Base-by-base conservation (phyloP, 2,329 filamentous ascomycete species). In the Parascedosporium putredinis region DNA sequence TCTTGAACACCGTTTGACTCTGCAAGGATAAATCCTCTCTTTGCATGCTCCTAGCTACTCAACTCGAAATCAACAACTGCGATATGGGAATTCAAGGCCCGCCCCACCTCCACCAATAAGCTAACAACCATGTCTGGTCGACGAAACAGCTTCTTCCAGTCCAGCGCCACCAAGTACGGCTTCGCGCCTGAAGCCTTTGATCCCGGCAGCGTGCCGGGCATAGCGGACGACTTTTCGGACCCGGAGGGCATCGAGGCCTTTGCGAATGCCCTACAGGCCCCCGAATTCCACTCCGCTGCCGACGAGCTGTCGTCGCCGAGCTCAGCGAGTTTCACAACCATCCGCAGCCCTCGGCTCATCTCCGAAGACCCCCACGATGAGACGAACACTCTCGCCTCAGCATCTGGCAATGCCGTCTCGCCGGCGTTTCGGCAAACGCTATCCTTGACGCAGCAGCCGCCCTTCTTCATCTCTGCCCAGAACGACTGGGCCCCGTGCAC, bases 401-500 rank as follows among this genome's bases (percentile, higher is more conserved):
- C 24, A 46, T 56, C 5, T 55, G 56, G 31, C 54, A 59, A 16
- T 62, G 66, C 36, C 65, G 64, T 24, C 60, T 63, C 12, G 58
- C 60, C 16, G 60, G 68, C 51, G 57, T 71, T 31, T 60, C 65
- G n/a, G 63, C 66, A 1, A 61, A 66, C 2, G 64, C 66, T 0
- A 67, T 66, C 1, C 64, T 67, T 18, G 66, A 66, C 1, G 66
- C 68, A 3, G 63, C 66, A 22, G 65, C 70, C 44, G 3, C 27
- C 44, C 44, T 67, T 79, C 46, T 89, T 90, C 62, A 88, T 97
- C 59, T 86, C 88, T 3, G 91, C 93, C 36, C 81, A 94, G 61
- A 95, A 95, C 64, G 93, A 98, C 71, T 98, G 93, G 93, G 83
- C 87, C 93, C 93, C 0, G 80, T 97, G 10, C 83, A 86, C 57